Conservation (phyloP, 2,329 filamentous ascomycete genomes). For the Colletotrichum eremochloae region DNA sequence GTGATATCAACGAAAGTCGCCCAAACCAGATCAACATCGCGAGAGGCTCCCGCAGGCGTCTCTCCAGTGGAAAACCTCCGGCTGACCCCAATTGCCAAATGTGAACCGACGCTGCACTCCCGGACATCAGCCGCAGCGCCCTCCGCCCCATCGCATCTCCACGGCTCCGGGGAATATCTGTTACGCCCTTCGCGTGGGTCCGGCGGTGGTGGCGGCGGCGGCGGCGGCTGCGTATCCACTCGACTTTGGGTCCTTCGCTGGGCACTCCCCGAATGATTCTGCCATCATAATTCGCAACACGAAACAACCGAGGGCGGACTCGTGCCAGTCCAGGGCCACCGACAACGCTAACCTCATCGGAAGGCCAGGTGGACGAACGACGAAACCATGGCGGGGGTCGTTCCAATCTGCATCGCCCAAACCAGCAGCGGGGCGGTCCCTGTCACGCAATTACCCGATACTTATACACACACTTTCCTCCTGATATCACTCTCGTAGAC, state of each 20-base stretch:
- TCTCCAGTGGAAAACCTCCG: neutral
- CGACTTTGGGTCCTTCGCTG: no score
- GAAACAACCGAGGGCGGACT: neutral
- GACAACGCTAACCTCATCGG: neutral
- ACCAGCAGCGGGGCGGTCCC: neutral
- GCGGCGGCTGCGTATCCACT: neutral
- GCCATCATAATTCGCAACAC: neutral
- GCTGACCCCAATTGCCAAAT: neutral
- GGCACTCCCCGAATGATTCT: neutral
- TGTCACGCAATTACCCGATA: neutral
- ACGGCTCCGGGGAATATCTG: neutral
- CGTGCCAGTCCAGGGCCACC: neutral
- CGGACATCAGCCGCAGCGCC: neutral
- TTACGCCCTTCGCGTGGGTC: neutral
- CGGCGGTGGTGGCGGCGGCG: neutral
- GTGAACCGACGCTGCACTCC: neutral
- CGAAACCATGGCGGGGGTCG: neutral
- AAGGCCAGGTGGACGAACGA: neutral
- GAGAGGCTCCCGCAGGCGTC: neutral
- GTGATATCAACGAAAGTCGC: no score
- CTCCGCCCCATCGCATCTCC: no score
- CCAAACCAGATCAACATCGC: neutral
- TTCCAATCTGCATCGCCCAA: neutral
- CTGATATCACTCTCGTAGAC: neutral
- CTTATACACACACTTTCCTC: no score